Evolutionary conservation across 2,329 filamentous ascomycete genomes (phyloP), one percentile per base, ranked within the genome.

Genomic region (Diaporthe sp.): DNA sequence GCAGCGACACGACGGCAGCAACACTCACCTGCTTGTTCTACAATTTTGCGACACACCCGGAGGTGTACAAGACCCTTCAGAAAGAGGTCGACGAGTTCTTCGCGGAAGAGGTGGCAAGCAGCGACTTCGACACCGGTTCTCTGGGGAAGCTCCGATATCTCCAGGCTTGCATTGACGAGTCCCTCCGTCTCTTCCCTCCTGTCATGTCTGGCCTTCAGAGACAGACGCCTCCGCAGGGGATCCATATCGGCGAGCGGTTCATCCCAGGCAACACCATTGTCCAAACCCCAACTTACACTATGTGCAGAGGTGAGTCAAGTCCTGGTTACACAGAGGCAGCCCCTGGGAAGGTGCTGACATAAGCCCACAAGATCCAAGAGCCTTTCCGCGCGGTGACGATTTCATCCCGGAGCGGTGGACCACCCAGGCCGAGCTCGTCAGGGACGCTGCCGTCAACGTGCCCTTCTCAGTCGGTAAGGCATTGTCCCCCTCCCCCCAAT

Each of bases 171-270:
- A 76, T 76, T 28, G 71, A 74, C 31, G 75, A 76, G 57, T 68
- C 70, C 17, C 71, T 76, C 12, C 49, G 75, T 15, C 75, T 76
- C 19, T 74, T 74, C 55, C 75, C 75, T 8, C 71, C 75, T 13
- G 75, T 76, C 19, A 55, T 61, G 57, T 71, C 57, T 3, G 75
- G 75, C 2, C 57, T 76, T 19, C 75, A 74, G 57, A 61, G 75
- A 17, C 65, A 74, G 13, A 83, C 83, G 5, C 83, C 82, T 0
- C 78, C 80, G 0, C 80, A 82, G 75, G 83, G 83, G 3, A 25
- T 80, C n/a, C 72, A 72, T 6, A 77, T 84, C 13, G 80, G 77
- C 7, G 76, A 76, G 0, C 34, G 28, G 1, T 79, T 72, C 25
- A 78, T 81, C 12, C 80, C 80, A 1, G 80, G 80, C 0, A 61